phyloP scores from a whole-genome alignment of 768 basidiomycete genomes.

The Lentinula raphanica region DNA sequence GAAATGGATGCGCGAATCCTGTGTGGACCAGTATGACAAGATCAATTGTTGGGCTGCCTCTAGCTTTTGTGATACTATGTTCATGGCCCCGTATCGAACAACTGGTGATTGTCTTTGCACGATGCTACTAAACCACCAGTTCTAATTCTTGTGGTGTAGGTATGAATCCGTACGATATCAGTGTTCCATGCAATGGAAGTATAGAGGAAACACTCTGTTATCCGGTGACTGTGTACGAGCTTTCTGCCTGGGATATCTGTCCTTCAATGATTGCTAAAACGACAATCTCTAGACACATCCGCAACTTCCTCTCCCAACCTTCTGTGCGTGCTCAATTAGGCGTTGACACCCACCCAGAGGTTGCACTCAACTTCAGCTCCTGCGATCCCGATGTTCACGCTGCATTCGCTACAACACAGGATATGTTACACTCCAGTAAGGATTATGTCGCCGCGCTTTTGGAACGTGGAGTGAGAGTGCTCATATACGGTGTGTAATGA shows the following conservation, averaged over 20 bases:
- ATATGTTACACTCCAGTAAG: conserved; percentile 3
- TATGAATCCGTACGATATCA: conserved; percentile 53
- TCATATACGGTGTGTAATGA: conserved; percentile 49
- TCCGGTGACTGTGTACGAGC: conserved; percentile 20
- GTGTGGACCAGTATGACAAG: conserved; percentile 61
- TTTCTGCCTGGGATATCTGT: not conserved
- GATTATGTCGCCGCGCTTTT: conserved; percentile 64
- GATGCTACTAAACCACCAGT: not conserved
- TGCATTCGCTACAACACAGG: conserved; percentile 30
- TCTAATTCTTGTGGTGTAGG: conserved; percentile 16
- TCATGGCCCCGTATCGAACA: conserved; percentile 42
- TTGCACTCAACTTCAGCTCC: conserved; percentile 45
- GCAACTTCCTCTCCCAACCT: conserved; percentile 18
- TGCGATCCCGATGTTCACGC: conserved; percentile 49
- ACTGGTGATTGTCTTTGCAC: conserved; percentile 28
- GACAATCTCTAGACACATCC: not conserved
- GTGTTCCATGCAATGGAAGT: conserved; percentile 21
- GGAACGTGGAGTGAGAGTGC: conserved; percentile 68
- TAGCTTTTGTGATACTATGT: conserved; percentile 54
- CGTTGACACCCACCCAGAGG: conserved; percentile 17
- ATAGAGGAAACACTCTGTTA: conserved; percentile 25
- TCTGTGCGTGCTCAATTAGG: conserved; percentile 32
- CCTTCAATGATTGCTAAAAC: not conserved
- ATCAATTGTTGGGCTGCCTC: conserved; percentile 66
- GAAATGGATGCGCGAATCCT: conserved; percentile 48